phyloP scores from a whole-genome alignment of 208 protist species.

The Crithidia bombi region DNA sequence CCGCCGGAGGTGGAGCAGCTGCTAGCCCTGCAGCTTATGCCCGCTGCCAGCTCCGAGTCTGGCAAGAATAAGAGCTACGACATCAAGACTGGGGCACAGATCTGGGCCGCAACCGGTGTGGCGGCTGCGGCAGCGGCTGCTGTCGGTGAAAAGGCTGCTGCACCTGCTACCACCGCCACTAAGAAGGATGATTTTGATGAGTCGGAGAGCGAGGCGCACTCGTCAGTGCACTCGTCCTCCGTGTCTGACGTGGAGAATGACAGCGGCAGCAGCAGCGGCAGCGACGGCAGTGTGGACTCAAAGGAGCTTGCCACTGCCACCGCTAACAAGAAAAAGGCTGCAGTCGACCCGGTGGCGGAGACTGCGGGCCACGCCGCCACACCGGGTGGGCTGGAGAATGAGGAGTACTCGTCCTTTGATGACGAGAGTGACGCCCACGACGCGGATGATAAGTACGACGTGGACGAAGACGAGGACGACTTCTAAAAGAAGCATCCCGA shows the following conservation, averaged over 20 bases:
- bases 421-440: conserved; percentile 52
- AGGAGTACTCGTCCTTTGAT: conserved; percentile 86
- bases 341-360: conserved; percentile 4
- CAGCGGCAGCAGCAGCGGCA: conserved; percentile 3
- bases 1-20: conserved; percentile 82
- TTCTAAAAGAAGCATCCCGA: too few relatives aligned
- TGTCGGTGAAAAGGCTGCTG: conserved; percentile 17
- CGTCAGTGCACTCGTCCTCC: conserved; percentile 24
- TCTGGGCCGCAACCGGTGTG: conserved; percentile 46
- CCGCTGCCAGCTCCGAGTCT: conserved; percentile 84
- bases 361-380: conserved; percentile 22
- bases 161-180: not conserved
- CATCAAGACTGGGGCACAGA: conserved; percentile 76
- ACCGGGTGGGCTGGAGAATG: conserved; percentile 45
- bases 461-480: conserved; percentile 87
- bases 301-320: too few relatives aligned
- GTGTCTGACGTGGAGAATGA: conserved; percentile 16
- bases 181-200: conserved; percentile 5
- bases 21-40: conserved; percentile 63
- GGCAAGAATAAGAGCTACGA: conserved; percentile 88
- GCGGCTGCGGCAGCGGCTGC: conserved; percentile 13
- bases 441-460: conserved; percentile 63
- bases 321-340: conserved; percentile 2
- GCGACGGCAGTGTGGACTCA: not conserved
- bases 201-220: conserved; percentile 12